Evolutionary conservation across 2,329 filamentous ascomycete genomes (phyloP).

Genomic region (Alternaria sp.): DNA sequence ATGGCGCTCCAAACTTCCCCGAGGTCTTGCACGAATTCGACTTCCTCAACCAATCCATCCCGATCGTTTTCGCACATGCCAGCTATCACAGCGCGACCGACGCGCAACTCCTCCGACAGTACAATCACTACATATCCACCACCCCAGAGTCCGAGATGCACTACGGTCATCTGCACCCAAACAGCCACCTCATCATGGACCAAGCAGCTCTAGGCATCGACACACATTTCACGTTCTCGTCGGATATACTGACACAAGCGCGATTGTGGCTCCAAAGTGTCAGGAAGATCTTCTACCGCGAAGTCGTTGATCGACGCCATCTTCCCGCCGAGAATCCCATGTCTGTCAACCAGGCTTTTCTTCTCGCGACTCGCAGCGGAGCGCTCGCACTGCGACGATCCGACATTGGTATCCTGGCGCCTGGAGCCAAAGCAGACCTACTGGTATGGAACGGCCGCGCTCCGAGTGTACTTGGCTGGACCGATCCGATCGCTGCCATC

Average conservation of each 20-base stretch:
- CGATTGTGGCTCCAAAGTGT: constrained; percentile 61
- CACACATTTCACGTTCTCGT: constrained; percentile 61
- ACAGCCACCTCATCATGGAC: constrained; percentile 55
- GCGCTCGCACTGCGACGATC: constrained; percentile 59
- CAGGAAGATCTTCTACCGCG: constrained; percentile 50
- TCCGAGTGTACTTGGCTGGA: constrained; percentile 61
- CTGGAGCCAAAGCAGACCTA: constrained; percentile 62
- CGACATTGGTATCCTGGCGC: constrained; percentile 59
- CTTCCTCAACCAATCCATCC: constrained; percentile 53
- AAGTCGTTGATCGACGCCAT: constrained; percentile 51
- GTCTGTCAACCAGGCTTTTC: constrained; percentile 62
- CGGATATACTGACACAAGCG: constrained; percentile 56
- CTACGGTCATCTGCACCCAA: constrained; percentile 61
- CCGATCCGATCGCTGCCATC: constrained; percentile 62
- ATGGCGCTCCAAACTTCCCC: constrained; percentile 22
- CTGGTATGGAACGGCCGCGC: constrained; percentile 60
- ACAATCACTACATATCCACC: constrained; percentile 63
- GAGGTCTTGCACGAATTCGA: constrained; percentile 31
- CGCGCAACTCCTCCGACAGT: constrained; percentile 53
- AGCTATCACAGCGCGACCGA: constrained; percentile 53
- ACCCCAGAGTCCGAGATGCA: constrained; percentile 67
- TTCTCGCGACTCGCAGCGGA: constrained; percentile 61
- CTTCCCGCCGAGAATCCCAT: constrained; percentile 60
- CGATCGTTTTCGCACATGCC: constrained; percentile 62
- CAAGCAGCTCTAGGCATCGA: constrained; percentile 63